These are phyloP conservation scores for Aspergillus pseudotamarii DNA, from an alignment of 2,329 filamentous ascomycete genomes.

Conservation along the genomic window DNA sequence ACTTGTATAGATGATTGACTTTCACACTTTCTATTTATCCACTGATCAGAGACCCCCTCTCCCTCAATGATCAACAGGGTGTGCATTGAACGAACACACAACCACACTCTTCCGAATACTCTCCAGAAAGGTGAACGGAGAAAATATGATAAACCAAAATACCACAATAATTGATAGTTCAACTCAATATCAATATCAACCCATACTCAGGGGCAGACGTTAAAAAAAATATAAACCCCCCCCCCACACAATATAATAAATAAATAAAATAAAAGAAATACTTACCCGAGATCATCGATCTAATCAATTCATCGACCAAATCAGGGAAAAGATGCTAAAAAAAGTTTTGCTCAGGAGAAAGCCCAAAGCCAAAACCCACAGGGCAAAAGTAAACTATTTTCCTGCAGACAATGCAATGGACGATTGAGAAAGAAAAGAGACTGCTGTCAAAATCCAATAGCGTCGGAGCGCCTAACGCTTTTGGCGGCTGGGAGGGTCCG, in stretches of 20 bases:
- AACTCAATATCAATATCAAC: neutral
- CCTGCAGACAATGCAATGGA: neutral
- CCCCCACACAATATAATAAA: no score
- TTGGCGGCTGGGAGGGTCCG: neutral
- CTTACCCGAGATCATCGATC: neutral
- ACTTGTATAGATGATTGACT: neutral
- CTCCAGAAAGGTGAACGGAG: neutral
- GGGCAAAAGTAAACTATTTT: neutral
- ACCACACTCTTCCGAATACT: neutral
- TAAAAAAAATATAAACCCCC: no score
- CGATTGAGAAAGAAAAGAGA: neutral
- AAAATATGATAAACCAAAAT: neutral
- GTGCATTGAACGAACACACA: neutral
- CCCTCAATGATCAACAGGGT: neutral
- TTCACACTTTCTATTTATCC: neutral
- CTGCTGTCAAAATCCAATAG: slow-evolving; percentile 2
- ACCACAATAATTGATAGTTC: neutral
- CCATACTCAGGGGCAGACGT: neutral
- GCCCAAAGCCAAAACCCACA: neutral
- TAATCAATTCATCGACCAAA: neutral
- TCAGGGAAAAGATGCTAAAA: neutral
- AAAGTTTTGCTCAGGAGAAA: neutral
- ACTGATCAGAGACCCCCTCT: neutral
- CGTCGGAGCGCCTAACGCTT: slow-evolving; percentile 2
- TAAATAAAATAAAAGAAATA: neutral